Percentiles rank a stretch among this genome's conserved stretches.
Conservation (phyloP, 1,284 basidiomycete species). For the Coniophora puteana region DNA sequence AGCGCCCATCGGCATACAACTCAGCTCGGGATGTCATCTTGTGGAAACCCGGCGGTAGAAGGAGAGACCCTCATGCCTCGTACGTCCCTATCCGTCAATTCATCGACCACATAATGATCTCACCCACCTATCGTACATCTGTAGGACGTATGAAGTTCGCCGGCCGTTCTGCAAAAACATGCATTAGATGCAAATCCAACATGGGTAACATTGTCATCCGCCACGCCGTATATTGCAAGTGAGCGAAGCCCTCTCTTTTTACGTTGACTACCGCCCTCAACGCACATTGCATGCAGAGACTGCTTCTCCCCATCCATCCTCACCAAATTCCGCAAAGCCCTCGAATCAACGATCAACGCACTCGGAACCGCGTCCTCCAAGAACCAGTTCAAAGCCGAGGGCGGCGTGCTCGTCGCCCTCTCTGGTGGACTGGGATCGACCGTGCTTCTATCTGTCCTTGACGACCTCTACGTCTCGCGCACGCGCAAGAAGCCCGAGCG, state of each 20-base stretch:
- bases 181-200: slow-evolving; percentile 67
- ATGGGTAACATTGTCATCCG: slow-evolving; percentile 67
- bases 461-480: slow-evolving; percentile 60
- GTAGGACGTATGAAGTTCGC: slow-evolving; percentile 62
- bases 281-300: slow-evolving; percentile 36
- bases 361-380: slow-evolving; percentile 34
- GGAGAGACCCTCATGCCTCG: slow-evolving; percentile 61
- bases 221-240: slow-evolving; percentile 84
- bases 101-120: background rate
- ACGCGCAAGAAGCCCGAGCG: too few species aligned
- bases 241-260: slow-evolving; percentile 21
- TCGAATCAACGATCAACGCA: slow-evolving; percentile 64
- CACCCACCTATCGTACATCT: slow-evolving; percentile 3
- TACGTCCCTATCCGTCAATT: slow-evolving; percentile 28
- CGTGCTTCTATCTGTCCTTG: slow-evolving; percentile 65
- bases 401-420: slow-evolving; percentile 62
- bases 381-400: slow-evolving; percentile 57
- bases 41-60: slow-evolving; percentile 58
- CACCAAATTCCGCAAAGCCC: slow-evolving; percentile 58
- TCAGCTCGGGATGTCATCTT: slow-evolving; percentile 35
- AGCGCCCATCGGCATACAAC: too few species aligned
- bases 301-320: slow-evolving; percentile 65
- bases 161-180: slow-evolving; percentile 55
- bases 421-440: slow-evolving; percentile 76
- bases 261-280: background rate